Conservation (phyloP, 2,329 filamentous ascomycete species). For the Claviceps spartinae region DNA sequence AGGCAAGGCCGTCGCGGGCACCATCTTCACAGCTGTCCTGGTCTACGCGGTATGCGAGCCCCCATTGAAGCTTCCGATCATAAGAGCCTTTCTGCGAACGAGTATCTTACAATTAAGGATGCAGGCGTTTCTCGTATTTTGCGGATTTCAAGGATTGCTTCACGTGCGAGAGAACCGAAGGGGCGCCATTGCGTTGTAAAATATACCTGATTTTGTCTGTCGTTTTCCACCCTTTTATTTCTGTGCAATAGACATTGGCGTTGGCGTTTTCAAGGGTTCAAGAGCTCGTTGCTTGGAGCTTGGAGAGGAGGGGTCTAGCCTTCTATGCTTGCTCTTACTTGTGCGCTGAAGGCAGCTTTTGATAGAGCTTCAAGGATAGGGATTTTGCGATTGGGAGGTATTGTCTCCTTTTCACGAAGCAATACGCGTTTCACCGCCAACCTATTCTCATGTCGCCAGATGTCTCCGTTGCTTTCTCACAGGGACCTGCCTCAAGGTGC, state of each 20-base stretch:
- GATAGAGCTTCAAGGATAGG: no score
- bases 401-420: no score
- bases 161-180: slow-evolving; percentile 72
- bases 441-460: no score
- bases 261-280: slow-evolving; percentile 3
- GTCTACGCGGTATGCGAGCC: slow-evolving; percentile 68
- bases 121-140: slow-evolving; percentile 83
- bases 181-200: slow-evolving; percentile 65
- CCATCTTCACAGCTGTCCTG: slow-evolving; percentile 76
- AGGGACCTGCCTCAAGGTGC: no score
- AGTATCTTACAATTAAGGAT: not conserved
- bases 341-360: no score
- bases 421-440: no score
- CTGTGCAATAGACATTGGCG: slow-evolving; percentile 1
- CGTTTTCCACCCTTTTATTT: not conserved
- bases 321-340: no score
- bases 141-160: slow-evolving; percentile 74
- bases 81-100: not conserved
- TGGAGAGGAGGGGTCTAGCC: no score
- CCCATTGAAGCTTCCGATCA: not conserved
- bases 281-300: not conserved
- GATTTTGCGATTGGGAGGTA: no score
- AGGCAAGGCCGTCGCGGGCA: slow-evolving; percentile 64
- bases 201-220: not conserved
- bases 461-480: no score